Conservation (phyloP, 805 yeast genomes). For the Dipodascopsis uninucleata region DNA sequence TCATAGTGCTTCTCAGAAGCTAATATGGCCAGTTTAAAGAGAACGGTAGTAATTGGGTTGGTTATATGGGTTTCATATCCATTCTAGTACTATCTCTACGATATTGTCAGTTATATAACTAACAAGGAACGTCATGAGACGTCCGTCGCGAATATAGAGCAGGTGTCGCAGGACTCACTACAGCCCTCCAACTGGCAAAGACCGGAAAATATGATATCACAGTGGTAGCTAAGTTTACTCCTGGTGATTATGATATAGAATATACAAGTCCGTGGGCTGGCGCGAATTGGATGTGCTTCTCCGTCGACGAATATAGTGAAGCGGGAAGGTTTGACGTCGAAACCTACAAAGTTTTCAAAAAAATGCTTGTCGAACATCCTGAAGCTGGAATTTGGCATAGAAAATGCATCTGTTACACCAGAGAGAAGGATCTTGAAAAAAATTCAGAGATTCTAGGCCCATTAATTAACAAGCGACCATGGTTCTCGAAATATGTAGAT, state of each 20-base stretch:
- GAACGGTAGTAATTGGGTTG: no score
- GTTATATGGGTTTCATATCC: no score
- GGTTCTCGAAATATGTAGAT: constrained; percentile 20
- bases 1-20: no score
- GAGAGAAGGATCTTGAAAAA: constrained; percentile 12
- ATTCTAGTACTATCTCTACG: no score
- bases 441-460: constrained; percentile 17
- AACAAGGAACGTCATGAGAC: no score
- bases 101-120: no score
- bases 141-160: no score
- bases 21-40: no score
- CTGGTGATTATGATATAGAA: constrained; percentile 72
- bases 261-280: constrained; percentile 80
- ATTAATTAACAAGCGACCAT: constrained; percentile 14
- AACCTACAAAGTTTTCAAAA: constrained; percentile 34
- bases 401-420: constrained; percentile 13
- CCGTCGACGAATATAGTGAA: no score
- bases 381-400: constrained; percentile 26
- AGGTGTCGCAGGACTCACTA: constrained; percentile 56
- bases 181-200: constrained; percentile 44
- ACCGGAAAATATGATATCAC: constrained; percentile 47
- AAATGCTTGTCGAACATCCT: constrained; percentile 25
- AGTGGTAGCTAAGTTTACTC: constrained; percentile 61
- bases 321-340: constrained; percentile 11
- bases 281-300: constrained; percentile 32